phyloP scores from a whole-genome alignment of 202 grass and related monocot genomes.

The Digitaria exilis region DNA sequence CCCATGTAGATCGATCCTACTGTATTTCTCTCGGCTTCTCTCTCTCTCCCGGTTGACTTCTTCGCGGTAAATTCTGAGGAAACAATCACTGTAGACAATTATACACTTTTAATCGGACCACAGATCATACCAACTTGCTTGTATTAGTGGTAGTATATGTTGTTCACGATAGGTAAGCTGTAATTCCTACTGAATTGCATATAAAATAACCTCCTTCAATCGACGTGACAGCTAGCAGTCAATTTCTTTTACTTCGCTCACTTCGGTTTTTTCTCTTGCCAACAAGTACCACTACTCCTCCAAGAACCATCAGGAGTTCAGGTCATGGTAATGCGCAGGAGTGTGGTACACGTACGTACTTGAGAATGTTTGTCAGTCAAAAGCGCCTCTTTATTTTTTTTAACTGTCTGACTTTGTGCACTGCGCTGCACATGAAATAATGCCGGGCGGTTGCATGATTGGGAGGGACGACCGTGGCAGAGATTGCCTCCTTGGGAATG shows the following conservation, averaged over 20 bases:
- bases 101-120: slow-evolving; percentile 15
- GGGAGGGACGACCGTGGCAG: slow-evolving; percentile 51
- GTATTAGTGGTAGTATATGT: slow-evolving; percentile 40
- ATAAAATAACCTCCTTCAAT: slow-evolving; percentile 39
- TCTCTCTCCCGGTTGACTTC: not conserved
- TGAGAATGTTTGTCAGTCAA: slow-evolving; percentile 31
- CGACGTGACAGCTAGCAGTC: not conserved
- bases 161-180: slow-evolving; percentile 40
- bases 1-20: slow-evolving; percentile 4
- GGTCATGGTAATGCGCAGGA: not conserved
- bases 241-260: not conserved
- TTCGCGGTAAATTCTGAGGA: slow-evolving; percentile 35
- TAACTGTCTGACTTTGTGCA: slow-evolving; percentile 50
- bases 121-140: slow-evolving; percentile 21
- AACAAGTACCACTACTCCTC: not conserved
- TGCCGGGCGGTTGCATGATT: slow-evolving; percentile 50
- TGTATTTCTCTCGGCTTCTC: not conserved
- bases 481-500: slow-evolving; percentile 49
- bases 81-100: slow-evolving; percentile 34
- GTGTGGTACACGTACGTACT: not conserved
- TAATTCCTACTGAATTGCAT: slow-evolving; percentile 53
- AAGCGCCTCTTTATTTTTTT: slow-evolving; percentile 37
- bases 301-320: not conserved
- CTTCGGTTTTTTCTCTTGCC: not conserved
- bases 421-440: slow-evolving; percentile 62